Evolutionary conservation across 2,329 filamentous ascomycete species (phyloP).

Genomic region (Tolypocladium ophioglossoides): DNA sequence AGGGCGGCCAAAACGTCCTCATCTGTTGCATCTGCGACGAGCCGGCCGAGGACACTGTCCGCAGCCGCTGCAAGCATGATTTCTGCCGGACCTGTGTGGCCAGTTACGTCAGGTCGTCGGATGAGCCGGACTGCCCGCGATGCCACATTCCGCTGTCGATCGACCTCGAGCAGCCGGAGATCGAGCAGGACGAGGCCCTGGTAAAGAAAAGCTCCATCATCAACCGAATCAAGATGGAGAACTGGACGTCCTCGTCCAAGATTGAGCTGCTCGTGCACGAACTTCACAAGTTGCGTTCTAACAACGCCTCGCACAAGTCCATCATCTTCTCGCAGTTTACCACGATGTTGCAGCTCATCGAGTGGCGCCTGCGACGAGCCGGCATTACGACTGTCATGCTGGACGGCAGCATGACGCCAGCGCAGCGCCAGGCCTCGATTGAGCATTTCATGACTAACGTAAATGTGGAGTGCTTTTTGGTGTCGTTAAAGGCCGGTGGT

Average conservation of each 20-base stretch:
- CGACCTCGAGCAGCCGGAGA: slow-evolving; percentile 89
- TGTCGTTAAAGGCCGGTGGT: slow-evolving; percentile 91
- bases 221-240: slow-evolving; percentile 97
- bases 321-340: slow-evolving; percentile 98
- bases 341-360: slow-evolving; percentile 91
- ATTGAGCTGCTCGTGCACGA: slow-evolving; percentile 95
- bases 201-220: slow-evolving; percentile 97
- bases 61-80: slow-evolving; percentile 85
- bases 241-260: slow-evolving; percentile 97
- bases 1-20: slow-evolving; percentile 80
- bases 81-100: slow-evolving; percentile 32
- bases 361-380: slow-evolving; percentile 92
- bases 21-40: slow-evolving; percentile 96
- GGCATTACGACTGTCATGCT: slow-evolving; percentile 98
- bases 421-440: slow-evolving; percentile 86
- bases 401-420: slow-evolving; percentile 92
- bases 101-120: slow-evolving; percentile 61
- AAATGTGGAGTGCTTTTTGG: slow-evolving; percentile 90
- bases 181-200: slow-evolving; percentile 77
- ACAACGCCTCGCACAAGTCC: slow-evolving; percentile 89
- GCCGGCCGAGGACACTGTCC: slow-evolving; percentile 86
- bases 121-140: slow-evolving; percentile 70
- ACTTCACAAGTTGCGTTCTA: slow-evolving; percentile 79
- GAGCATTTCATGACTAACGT: slow-evolving; percentile 94
- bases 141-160: slow-evolving; percentile 87